Base-by-base conservation (phyloP, 345 rosid genomes). In the Erodium maritimum region DNA sequence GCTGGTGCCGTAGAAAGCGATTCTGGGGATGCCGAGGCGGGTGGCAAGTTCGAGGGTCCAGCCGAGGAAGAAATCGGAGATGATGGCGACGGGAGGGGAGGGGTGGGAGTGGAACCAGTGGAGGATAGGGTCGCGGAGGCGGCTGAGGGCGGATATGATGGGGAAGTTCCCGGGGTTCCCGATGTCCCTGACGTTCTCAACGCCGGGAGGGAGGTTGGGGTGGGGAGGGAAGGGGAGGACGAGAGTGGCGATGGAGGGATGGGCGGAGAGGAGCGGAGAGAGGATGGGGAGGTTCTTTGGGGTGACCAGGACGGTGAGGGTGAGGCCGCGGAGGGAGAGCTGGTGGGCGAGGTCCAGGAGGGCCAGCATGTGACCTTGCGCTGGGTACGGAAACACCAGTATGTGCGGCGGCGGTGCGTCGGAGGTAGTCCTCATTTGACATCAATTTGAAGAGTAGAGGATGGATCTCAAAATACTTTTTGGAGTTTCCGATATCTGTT, bases 51-150 rank as follows among this genome's bases (percentile, higher is more conserved):
- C 71, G 17, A 34, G 16, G n/a, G 90, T 85, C 90, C 86, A 88
- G 12, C 90, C 94, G 12, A 83, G 78, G 69, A 88, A 88, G 78
- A 82, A 83, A 54, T 83, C 94, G 5, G 94, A 88, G 59, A 88
- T 57, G 63, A 89, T 64, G 16, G 88, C 89, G 0, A 75, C 58
- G 0, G 96, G 91, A 5, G 91, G 95, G 45, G 72, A 46, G 14
- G 53, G 29, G 37, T 84, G 91, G 64, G 87, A 74, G 13, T 25
- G 51, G 60, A 84, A 84, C 96, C 91, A 86, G 1, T 53, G 19
- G 64, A 71, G 11, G 29, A 86, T 69, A 23, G 85, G 82, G 14
- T 76, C 70, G 34, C 17, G 72, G 22, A 85, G 87, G 50, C 65
- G 61, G 54, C 56, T 23, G 18, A 82, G 78, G 57, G 91, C 71